Evolutionary conservation across 164 flowering plant genomes (phyloP).

Genomic region (Stephania cephalantha): DNA sequence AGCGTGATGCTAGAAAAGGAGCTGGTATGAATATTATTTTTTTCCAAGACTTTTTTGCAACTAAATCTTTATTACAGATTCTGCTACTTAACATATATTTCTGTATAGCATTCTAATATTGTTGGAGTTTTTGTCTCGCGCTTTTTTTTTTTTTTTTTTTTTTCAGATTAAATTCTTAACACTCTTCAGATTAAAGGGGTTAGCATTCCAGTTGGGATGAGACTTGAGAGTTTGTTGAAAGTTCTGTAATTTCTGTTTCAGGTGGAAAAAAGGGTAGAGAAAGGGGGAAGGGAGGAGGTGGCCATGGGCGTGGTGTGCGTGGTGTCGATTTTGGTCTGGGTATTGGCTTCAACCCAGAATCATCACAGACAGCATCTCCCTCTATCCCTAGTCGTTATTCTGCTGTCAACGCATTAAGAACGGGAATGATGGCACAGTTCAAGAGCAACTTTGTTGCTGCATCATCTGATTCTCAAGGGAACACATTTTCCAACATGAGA

Average conservation of each 20-base stretch:
- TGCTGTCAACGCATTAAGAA: constrained; percentile 60
- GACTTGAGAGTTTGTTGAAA: not conserved
- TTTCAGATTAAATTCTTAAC: no score
- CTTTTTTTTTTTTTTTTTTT: not conserved
- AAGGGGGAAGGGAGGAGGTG: constrained; percentile 38
- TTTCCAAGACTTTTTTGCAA: not conserved
- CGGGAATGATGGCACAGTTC: constrained; percentile 87
- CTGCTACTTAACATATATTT: not conserved
- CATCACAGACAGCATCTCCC: constrained; percentile 31
- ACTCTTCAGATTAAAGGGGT: not conserved
- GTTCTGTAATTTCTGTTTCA: constrained; percentile 19
- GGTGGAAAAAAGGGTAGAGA: constrained; percentile 81
- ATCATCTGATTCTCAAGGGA: constrained; percentile 51
- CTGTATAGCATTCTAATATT: not conserved
- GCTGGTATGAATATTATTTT: constrained; percentile 45
- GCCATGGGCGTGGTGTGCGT: constrained; percentile 78
- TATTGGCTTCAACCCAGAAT: constrained; percentile 74
- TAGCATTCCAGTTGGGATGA: not conserved
- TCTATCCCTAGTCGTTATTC: constrained; percentile 49
- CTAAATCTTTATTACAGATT: not conserved
- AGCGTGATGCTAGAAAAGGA: constrained; percentile 90
- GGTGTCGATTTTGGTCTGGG: constrained; percentile 98
- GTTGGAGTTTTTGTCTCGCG: not conserved
- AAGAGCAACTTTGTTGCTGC: constrained; percentile 91
- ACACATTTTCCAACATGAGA: constrained; percentile 32